A percentile compares a stretch with the other conserved stretches of the same genome.
Evolutionary conservation across 495 filamentous ascomycete genomes (phyloP).

Genomic region (Daldinia bambusicola): DNA sequence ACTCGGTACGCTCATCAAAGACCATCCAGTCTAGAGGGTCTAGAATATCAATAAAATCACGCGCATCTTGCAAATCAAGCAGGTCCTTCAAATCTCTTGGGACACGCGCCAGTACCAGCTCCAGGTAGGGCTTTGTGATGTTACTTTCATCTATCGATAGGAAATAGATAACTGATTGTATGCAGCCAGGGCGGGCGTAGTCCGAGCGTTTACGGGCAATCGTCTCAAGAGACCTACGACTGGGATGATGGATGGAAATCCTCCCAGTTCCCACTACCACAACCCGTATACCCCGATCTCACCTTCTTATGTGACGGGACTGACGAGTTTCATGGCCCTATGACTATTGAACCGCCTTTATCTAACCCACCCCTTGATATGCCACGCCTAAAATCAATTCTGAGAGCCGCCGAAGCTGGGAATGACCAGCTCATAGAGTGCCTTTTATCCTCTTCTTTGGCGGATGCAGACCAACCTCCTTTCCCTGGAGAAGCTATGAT

Average conservation of each 20-base stretch:
- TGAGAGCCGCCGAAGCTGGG: not conserved
- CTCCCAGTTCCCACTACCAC: not conserved
- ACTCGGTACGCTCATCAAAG: not conserved
- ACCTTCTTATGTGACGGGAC: not conserved
- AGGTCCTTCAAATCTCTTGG: not conserved
- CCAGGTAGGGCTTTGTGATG: not conserved
- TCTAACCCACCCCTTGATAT: not conserved
- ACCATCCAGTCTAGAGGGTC: not conserved
- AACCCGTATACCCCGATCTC: not conserved
- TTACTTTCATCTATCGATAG: not conserved
- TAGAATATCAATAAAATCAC: not conserved
- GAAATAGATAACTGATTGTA: not conserved
- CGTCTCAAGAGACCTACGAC: not conserved
- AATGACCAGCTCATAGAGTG: not conserved
- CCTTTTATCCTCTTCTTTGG: not conserved
- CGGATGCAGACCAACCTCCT: not conserved
- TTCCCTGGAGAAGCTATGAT: not conserved
- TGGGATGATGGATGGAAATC: slow-evolving; percentile 1
- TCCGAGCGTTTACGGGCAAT: not conserved
- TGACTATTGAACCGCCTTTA: not conserved
- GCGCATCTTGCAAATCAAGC: not conserved
- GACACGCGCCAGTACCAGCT: not conserved
- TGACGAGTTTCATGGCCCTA: not conserved
- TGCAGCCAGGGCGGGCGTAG: not conserved
- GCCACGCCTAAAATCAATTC: not conserved